Conservation (phyloP, 495 filamentous ascomycete species). For the Gamarada debralockiae region DNA sequence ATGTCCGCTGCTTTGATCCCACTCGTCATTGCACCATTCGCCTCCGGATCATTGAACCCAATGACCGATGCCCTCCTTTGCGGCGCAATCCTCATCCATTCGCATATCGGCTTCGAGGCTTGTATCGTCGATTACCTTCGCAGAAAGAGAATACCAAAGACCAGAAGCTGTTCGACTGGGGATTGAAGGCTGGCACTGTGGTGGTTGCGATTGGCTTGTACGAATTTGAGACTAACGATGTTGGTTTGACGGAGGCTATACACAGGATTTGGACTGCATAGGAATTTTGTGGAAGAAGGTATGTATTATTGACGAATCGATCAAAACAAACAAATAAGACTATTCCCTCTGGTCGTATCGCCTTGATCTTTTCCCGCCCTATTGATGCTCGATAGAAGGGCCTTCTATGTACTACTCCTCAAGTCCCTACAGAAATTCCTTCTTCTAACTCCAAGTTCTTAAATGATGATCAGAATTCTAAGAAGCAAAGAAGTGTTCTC, state of each 20-base stretch:
- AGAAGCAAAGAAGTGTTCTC: too few species aligned
- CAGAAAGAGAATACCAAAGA: conserved; percentile 59
- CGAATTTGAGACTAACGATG: conserved; percentile 99
- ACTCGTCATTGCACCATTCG: conserved; percentile 86
- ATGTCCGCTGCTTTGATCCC: conserved; percentile 77
- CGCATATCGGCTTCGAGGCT: conserved; percentile 89
- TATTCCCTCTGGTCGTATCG: too few species aligned
- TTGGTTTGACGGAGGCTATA: conserved; percentile 85
- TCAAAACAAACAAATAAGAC: neutral
- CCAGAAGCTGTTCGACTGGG: conserved; percentile 64
- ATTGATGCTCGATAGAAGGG: too few species aligned
- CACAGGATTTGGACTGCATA: conserved; percentile 81
- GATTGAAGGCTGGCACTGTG: conserved; percentile 71
- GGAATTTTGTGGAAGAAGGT: neutral
- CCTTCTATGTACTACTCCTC: too few species aligned
- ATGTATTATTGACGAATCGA: conserved; percentile 13
- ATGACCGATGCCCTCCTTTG: conserved; percentile 82
- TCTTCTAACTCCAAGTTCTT: too few species aligned
- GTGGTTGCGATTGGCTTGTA: conserved; percentile 86
- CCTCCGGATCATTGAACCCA: conserved; percentile 85
- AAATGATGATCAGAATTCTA: too few species aligned
- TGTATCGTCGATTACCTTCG: conserved; percentile 91
- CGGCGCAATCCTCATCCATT: conserved; percentile 81
- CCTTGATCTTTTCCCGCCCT: too few species aligned
- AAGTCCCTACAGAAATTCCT: too few species aligned